A percentile compares a stretch with the other conserved stretches of the same genome.
These are phyloP conservation scores for Phytophthora tentaculata DNA, from an alignment of 352 stramenopile species.

Conservation along the genomic window DNA sequence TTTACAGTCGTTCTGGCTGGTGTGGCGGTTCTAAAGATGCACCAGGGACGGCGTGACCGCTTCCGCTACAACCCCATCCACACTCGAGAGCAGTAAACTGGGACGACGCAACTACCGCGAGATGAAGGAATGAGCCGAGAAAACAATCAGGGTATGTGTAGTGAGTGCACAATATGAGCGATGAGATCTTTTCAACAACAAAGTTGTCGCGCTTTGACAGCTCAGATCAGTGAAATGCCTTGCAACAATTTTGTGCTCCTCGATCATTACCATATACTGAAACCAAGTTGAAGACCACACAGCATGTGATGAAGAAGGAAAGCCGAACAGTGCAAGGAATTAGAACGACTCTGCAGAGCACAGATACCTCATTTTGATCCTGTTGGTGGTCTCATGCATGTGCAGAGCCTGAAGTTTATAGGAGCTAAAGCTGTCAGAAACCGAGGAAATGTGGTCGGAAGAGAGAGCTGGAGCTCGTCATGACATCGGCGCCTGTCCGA, in stretches of 20 bases:
- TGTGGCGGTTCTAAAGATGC: slow-evolving; percentile 40
- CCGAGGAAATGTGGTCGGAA: slow-evolving; percentile 14
- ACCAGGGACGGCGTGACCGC: slow-evolving; percentile 34
- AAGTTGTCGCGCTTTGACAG: background rate
- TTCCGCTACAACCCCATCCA: slow-evolving; percentile 66
- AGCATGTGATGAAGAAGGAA: background rate
- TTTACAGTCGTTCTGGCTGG: slow-evolving; percentile 42
- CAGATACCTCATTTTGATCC: slow-evolving; percentile 1
- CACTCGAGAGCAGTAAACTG: slow-evolving; percentile 38
- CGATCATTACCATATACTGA: too few species aligned
- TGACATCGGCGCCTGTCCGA: slow-evolving; percentile 25
- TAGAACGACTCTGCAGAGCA: slow-evolving; percentile 5
- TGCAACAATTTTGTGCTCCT: too few species aligned
- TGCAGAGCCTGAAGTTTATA: background rate
- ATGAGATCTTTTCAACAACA: slow-evolving; percentile 9
- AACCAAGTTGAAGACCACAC: background rate
- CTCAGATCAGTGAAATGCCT: too few species aligned
- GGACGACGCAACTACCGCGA: background rate
- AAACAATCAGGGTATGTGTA: slow-evolving; percentile 9
- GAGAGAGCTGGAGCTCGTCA: slow-evolving; percentile 15
- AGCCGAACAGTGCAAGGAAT: slow-evolving; percentile 10
- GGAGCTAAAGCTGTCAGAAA: slow-evolving; percentile 10
- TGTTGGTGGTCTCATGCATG: background rate
- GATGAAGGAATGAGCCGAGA: slow-evolving; percentile 6
- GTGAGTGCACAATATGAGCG: slow-evolving; percentile 36